Conservation (phyloP, 768 basidiomycete species). For the Ramaria sp. region DNA sequence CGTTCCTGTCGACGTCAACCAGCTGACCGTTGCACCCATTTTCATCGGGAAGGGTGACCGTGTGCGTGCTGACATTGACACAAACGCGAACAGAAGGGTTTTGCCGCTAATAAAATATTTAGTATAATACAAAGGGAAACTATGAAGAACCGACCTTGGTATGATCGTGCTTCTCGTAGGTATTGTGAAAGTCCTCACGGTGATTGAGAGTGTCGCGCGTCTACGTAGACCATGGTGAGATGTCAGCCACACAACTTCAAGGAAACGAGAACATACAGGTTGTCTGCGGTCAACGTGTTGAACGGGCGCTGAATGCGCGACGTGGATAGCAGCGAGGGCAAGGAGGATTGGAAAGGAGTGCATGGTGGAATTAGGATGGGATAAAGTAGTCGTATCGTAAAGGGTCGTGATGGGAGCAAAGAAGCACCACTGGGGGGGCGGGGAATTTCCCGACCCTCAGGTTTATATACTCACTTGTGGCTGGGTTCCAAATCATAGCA, state of each 20-base stretch:
- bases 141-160: too few species aligned
- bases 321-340: constrained; percentile 6
- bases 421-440: background rate
- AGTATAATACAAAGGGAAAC: too few species aligned
- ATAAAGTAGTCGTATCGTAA: background rate
- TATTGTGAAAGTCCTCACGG: too few species aligned
- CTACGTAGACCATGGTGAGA: background rate
- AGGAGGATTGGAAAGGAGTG: background rate
- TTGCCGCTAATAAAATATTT: too few species aligned
- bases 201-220: background rate
- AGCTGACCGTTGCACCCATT: background rate
- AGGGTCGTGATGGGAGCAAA: background rate
- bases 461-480: background rate
- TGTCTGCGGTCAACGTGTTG: too few species aligned
- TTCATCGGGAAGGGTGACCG: background rate
- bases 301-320: background rate
- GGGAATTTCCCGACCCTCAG: background rate
- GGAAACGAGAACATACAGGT: background rate
- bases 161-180: too few species aligned
- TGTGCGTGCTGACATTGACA: background rate
- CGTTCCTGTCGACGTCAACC: background rate
- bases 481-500: background rate
- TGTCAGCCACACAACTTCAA: background rate
- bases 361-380: background rate
- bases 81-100: background rate